These are phyloP conservation scores for Lathyrus tuberosus DNA, from an alignment of 306 rosid species.

Conservation along the genomic window DNA sequence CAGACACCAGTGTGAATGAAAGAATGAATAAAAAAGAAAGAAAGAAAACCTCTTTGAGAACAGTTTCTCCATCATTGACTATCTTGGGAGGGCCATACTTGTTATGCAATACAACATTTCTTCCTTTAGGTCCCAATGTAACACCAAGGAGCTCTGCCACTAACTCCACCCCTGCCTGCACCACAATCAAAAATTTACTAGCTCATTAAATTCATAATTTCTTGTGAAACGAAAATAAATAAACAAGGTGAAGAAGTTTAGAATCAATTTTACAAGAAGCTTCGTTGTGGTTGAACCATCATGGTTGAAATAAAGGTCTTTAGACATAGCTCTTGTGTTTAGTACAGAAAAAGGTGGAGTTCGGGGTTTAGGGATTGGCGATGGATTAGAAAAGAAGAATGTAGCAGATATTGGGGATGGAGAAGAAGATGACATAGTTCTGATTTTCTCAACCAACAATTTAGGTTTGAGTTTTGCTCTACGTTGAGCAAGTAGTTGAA, in stretches of 20 bases:
- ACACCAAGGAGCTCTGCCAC: slow-evolving; percentile 90
- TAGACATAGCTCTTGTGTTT: slow-evolving; percentile 60
- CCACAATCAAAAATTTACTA: slow-evolving; percentile 32
- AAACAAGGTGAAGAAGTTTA: slow-evolving; percentile 25
- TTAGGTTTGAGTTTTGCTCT: background rate
- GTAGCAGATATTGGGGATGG: slow-evolving; percentile 5
- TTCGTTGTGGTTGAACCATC: slow-evolving; percentile 74
- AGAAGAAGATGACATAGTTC: slow-evolving; percentile 63
- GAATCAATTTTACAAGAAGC: slow-evolving; percentile 57
- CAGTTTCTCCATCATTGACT: slow-evolving; percentile 93
- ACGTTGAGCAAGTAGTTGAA: background rate
- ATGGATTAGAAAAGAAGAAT: slow-evolving; percentile 55
- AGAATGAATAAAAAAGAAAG: background rate
- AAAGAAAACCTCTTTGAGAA: slow-evolving; percentile 72
- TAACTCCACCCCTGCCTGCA: slow-evolving; percentile 82
- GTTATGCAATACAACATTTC: slow-evolving; percentile 84
- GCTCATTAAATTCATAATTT: background rate
- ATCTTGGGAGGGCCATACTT: slow-evolving; percentile 96
- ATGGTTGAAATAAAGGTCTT: slow-evolving; percentile 74
- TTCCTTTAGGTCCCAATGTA: slow-evolving; percentile 92
- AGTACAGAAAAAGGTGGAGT: slow-evolving; percentile 42
- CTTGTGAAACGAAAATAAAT: slow-evolving; percentile 20
- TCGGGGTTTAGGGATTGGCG: slow-evolving; percentile 48
- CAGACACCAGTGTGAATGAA: no score
- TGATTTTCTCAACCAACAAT: background rate